Base-by-base conservation (phyloP, 805 yeast genomes). In the Nakazawaea ishiwadae region DNA sequence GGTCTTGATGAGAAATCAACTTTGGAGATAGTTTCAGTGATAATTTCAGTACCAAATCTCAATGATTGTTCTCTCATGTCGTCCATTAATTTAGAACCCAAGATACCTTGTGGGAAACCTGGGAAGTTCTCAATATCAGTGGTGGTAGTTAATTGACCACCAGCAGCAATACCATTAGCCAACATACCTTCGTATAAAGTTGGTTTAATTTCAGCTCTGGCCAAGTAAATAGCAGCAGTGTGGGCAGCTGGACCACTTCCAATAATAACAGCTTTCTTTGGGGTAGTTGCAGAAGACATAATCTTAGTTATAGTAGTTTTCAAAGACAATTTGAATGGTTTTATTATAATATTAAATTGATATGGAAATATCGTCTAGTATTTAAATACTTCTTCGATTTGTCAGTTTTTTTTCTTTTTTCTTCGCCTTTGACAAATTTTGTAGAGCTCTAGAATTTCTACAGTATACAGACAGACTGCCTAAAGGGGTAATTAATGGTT, bases 191-290 rank as follows among this genome's bases (percentile, higher is more conserved):
- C 99, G 68, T 89, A 93, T 54, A 93, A 65, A 23, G 85, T 81
- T 18, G 99, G 97, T 66, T 84, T 81, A 59, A 89, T 79, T 73
- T 93, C 99, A 32, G 99, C 99, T 66, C 99, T 83, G 23, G 98
- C 83, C 42, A 93, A 73, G 66, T 93, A 93, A 63, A 93, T 87
- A 51, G 99, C 99, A 39, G 99, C 99, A 33, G 99, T 93, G 75
- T 93, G 96, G 42, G 97, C 99, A 44, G 99, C 99, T 44, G 99
- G 99, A 54, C 99, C 99, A 42, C 97, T 90, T 34, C 99, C 98
- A 47, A 87, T 81, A 56, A 87, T 84, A 24, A 93, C 85, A 47
- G 85, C 95, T 71, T 73, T 78, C 68, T 86, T 79, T 85, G 95
- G 56, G 76, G 84, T 90, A 83, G 83, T 76, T 74, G 77, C 16